These are phyloP conservation scores for Trichoderma arundinaceum DNA, from an alignment of 2,329 filamentous ascomycete genomes.

Conservation along the genomic window DNA sequence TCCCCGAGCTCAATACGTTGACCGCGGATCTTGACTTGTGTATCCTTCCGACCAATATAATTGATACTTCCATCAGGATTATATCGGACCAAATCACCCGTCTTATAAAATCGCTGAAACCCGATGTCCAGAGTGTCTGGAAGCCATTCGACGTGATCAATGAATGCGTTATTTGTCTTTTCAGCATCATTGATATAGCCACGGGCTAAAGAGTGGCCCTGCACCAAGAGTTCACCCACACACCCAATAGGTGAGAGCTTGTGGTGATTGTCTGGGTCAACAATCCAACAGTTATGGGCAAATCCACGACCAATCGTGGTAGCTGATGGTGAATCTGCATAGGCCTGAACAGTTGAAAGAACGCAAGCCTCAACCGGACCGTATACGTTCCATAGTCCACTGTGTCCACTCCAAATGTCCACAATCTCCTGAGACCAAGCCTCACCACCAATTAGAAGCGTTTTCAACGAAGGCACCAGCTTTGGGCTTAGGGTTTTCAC, in stretches of 20 bases:
- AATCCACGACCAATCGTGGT: background rate
- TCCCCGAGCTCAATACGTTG: constrained; percentile 55
- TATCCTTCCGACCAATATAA: constrained; percentile 58
- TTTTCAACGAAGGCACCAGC: constrained; percentile 21
- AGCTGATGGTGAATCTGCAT: background rate
- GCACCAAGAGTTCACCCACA: constrained; percentile 37
- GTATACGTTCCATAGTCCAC: constrained; percentile 38
- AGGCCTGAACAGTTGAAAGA: background rate
- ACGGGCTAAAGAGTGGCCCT: constrained; percentile 34
- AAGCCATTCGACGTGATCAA: constrained; percentile 14
- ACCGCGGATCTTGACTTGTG: constrained; percentile 62
- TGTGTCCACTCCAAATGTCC: constrained; percentile 31
- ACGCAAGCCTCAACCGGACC: constrained; percentile 34
- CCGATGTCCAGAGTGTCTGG: background rate
- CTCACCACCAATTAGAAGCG: constrained; percentile 32
- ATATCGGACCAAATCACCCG: constrained; percentile 53
- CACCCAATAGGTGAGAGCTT: constrained; percentile 35
- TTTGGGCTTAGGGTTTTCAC: background rate
- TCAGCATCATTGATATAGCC: constrained; percentile 35
- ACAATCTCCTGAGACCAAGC: constrained; percentile 41
- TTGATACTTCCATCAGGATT: constrained; percentile 47
- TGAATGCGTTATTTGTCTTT: constrained; percentile 34
- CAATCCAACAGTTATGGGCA: constrained; percentile 34
- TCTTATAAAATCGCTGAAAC: constrained; percentile 47
- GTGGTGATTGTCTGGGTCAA: constrained; percentile 33